These are phyloP conservation scores for Hanseniaspora guilliermondii DNA, from an alignment of 805 yeast genomes.

Conservation along the genomic window DNA sequence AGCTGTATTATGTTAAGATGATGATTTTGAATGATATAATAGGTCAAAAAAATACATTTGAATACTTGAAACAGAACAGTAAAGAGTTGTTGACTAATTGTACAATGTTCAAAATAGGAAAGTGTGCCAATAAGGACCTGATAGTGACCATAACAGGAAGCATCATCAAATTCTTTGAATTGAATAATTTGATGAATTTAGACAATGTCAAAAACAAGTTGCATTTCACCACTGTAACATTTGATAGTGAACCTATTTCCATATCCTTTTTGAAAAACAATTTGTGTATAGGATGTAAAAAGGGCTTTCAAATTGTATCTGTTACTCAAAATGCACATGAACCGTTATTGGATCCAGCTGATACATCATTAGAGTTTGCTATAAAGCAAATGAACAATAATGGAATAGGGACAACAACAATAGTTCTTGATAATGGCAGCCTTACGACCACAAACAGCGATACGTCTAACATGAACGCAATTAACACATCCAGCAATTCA, in stretches of 20 bases:
- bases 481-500: constrained; percentile 3
- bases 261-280: constrained; percentile 80
- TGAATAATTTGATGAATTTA: constrained; percentile 48
- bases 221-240: constrained; percentile 61
- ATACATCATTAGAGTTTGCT: constrained; percentile 90
- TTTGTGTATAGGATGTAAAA: constrained; percentile 88
- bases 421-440: constrained; percentile 10
- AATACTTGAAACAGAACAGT: constrained; percentile 45
- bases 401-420: constrained; percentile 11
- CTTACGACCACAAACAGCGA: neutral
- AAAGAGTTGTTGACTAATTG: constrained; percentile 80
- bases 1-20: constrained; percentile 62
- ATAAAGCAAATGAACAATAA: constrained; percentile 34
- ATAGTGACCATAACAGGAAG: constrained; percentile 85
- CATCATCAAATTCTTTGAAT: constrained; percentile 76
- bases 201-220: constrained; percentile 31
- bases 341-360: constrained; percentile 91
- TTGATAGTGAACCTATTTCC: constrained; percentile 81
- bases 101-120: constrained; percentile 81
- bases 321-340: constrained; percentile 75
- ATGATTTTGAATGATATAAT: constrained; percentile 39
- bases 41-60: constrained; percentile 25
- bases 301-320: constrained; percentile 90
- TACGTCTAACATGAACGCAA: neutral
- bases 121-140: constrained; percentile 75